Conservation (phyloP, 306 rosid genomes). For the Cotoneaster glaucophyllus region DNA sequence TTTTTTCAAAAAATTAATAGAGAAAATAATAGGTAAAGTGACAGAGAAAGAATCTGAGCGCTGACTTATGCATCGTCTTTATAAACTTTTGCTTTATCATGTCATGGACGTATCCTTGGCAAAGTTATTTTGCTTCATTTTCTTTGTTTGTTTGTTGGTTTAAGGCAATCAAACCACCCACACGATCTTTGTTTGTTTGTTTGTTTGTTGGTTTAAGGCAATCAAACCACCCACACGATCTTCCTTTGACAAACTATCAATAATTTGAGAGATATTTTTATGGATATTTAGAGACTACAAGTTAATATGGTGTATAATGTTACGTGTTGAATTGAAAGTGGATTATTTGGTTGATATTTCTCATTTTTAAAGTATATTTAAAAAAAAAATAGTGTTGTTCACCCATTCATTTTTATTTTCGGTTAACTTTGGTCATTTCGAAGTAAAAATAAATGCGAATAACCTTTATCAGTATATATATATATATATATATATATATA, state of each 20-base stretch:
- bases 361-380: too few species aligned
- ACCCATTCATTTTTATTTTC: fast-evolving
- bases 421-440: too few species aligned
- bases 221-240: slow-evolving; percentile 11
- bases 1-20: background rate
- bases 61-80: slow-evolving; percentile 48
- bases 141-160: slow-evolving; percentile 19
- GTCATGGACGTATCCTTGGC: slow-evolving; percentile 27
- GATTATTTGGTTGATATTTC: too few species aligned
- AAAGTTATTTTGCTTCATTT: slow-evolving; percentile 34
- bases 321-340: too few species aligned
- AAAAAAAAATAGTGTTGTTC: too few species aligned
- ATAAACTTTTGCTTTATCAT: slow-evolving; percentile 24
- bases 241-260: slow-evolving; percentile 17
- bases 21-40: slow-evolving; percentile 10
- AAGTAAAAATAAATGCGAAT: too few species aligned
- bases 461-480: too few species aligned
- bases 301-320: too few species aligned
- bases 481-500: too few species aligned
- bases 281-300: too few species aligned
- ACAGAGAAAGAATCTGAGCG: slow-evolving; percentile 38
- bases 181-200: slow-evolving; percentile 19
- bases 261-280: background rate
- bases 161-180: slow-evolving; percentile 3
- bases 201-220: slow-evolving; percentile 12